Evolutionary conservation across 345 rosid species (phyloP), one percentile per base, ranked within the genome.

Genomic region (Euphorbia lathyris): DNA sequence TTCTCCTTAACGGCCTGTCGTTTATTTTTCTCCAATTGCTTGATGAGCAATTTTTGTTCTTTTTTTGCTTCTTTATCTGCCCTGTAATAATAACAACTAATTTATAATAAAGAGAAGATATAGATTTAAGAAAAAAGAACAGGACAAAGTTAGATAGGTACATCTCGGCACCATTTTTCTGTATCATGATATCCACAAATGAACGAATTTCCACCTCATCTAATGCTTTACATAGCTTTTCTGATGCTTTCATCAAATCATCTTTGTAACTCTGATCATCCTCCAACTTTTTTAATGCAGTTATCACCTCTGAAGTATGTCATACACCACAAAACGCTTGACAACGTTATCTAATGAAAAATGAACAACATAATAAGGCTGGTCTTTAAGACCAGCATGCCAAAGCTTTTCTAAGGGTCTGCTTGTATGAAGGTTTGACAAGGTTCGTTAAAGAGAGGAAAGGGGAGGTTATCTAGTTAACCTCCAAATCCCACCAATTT

Each of bases 1-100:
- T 85, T 89, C 83, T 92, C 94, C 76, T 85, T 92, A 78, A 88
- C 97, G 74, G 74, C 82, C 80, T 87, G 86, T 50, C 77, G 81
- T 80, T 78, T 89, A 70, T 66, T 84, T 80, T 75, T 92, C 87
- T 90, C 93, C 72, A 95, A 23, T 66, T 95, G 86, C 76, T 80
- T 95, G 53, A 86, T 77, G 64, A 83, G 70, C 76, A 78, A 72
- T 66, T 86, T 92, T 78, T 83, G 88, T 70, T 87, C 91, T 58
- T 73, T 72, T 69, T 82, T 86, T 19, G 84, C 88, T 27, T 84
- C 90, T 74, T 84, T 88, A 67, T 77, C 87, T 73, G 76, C 83
- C 82, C 97, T 91, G 63, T 43, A 67, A 61, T 9, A 42, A 32
- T 45, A 79, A 30, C 64, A 25, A 63, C 68, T 27, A 38, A 29